Conservation (phyloP, 2,329 filamentous ascomycete genomes). For the Grosmannia serpens region DNA sequence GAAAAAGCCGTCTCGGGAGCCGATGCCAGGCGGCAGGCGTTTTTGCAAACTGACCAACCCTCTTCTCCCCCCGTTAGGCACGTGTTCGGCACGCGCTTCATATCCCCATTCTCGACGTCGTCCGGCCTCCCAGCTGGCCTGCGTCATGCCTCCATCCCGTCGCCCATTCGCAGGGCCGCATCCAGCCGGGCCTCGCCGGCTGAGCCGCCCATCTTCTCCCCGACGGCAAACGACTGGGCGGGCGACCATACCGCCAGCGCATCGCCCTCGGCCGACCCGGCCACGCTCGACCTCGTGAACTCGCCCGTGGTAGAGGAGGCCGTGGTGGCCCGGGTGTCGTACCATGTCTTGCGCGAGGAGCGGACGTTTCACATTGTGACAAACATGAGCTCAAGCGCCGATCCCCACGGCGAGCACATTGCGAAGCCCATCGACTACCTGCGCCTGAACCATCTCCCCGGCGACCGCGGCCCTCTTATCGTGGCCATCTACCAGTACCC, state of each 20-base stretch:
- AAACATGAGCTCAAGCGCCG: slow-evolving; percentile 56
- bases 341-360: slow-evolving; percentile 73
- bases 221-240: slow-evolving; percentile 25
- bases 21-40: background rate
- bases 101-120: slow-evolving; percentile 37
- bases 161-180: slow-evolving; percentile 28
- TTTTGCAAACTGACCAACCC: background rate
- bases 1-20: background rate
- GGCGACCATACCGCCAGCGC: slow-evolving; percentile 24
- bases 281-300: slow-evolving; percentile 26
- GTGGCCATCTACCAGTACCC: slow-evolving; percentile 74
- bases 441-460: slow-evolving; percentile 53
- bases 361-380: slow-evolving; percentile 76
- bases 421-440: slow-evolving; percentile 71
- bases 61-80: slow-evolving; percentile 36
- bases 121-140: slow-evolving; percentile 15
- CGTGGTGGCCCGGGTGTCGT: slow-evolving; percentile 73
- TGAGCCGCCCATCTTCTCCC: slow-evolving; percentile 22
- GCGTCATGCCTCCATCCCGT: slow-evolving; percentile 31
- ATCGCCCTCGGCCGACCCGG: slow-evolving; percentile 20
- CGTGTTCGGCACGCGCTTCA: slow-evolving; percentile 51
- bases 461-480: slow-evolving; percentile 59
- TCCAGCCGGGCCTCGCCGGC: slow-evolving; percentile 31
- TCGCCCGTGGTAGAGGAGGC: slow-evolving; percentile 47
- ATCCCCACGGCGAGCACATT: slow-evolving; percentile 65